A percentile compares a stretch with the other conserved stretches of the same genome.
phyloP scores from a whole-genome alignment of 2,329 filamentous ascomycete species.

The Trichothecium roseum region DNA sequence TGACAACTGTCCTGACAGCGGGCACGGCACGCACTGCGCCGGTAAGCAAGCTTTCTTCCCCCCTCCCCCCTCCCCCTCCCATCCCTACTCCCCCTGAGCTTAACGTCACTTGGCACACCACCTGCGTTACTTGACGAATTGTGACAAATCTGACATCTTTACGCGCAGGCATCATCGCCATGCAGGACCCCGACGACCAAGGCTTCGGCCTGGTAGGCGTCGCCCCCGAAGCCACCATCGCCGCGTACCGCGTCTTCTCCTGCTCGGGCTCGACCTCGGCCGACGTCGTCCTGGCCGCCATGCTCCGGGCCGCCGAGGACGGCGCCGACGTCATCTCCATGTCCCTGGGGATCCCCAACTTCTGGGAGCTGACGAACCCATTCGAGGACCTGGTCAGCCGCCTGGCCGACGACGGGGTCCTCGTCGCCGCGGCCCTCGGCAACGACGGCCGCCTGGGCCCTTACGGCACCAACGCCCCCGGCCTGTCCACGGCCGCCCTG shows the following conservation, averaged over 20 bases:
- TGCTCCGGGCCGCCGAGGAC: conserved; percentile 42
- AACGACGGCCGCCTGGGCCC: conserved; percentile 16
- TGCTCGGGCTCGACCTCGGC: conserved; percentile 32
- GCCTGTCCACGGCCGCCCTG: conserved; percentile 7
- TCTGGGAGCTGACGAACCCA: conserved; percentile 21
- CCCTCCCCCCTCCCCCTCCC: no score
- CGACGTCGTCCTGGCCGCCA: conserved; percentile 43
- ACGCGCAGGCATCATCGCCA: conserved; percentile 3
- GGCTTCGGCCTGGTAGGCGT: conserved; percentile 40
- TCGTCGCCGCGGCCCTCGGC: conserved; percentile 10
- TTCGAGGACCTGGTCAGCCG: conserved; percentile 31
- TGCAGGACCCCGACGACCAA: conserved; percentile 20
- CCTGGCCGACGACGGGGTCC: conserved; percentile 21
- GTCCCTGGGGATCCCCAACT: conserved; percentile 10
- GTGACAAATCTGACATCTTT: no score
- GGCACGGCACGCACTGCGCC: conserved; percentile 14
- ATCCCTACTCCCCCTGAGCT: no score
- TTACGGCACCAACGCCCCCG: conserved; percentile 6
- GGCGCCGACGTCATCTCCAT: conserved; percentile 21
- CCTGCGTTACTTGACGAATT: no score
- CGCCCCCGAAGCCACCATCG: conserved; percentile 39
- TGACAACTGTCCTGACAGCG: conserved; percentile 5
- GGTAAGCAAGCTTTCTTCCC: no score
- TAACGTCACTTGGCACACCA: no score
- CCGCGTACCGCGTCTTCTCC: conserved; percentile 41